Evolutionary conservation across 2,329 filamentous ascomycete species (phyloP), one percentile per base, ranked within the genome.

Genomic region (Microdochium nivale): DNA sequence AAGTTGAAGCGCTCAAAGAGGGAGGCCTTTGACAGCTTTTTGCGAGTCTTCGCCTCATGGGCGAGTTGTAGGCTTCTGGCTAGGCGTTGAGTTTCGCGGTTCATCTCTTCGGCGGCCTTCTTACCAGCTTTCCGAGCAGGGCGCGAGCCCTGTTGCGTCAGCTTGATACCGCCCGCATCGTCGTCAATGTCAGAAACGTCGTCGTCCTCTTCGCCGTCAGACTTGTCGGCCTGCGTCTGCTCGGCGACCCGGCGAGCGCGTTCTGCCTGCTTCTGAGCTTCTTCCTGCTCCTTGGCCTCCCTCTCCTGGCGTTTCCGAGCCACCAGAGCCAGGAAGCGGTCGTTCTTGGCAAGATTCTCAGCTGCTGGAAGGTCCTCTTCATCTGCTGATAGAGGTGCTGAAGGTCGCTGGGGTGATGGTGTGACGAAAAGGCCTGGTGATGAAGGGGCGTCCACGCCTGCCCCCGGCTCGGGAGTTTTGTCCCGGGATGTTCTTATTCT

Each of bases 61-160:
- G 88, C 83, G 48, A 99, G 78, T 67, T 97, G 92, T 81, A 96
- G 88, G 63, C 87, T 95, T 58, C 94, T 81, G 58, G 82, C 86
- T 71, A 99, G 81, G 27, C 94, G 83, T 71, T 99, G 94, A 1
- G 92, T 96, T 69, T 99, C 94, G 53, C 90, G 82, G 60, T 87
- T 87, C 86, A 99, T 96, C 59, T 97, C 92, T 64, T 96, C 89
- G 43, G 96, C 67, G 0, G 94, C 94, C 70, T 90, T 96, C 72
- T 92, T 97, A 72, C 91, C 92, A 0, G 94, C 91, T 65, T 94
- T 95, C 13, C 94, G 81, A 10, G 81, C 78, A 4, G 90, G 85
- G 3, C 86, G 82, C 25, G 79, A 71, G 30, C 77, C 75, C 37
- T 79, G 73, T 62, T 91, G 87, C 0, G 86, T 88, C 46, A 94